These are phyloP conservation scores for Podaxis sp. DNA, from an alignment of 768 basidiomycete genomes.

Conservation along the genomic window DNA sequence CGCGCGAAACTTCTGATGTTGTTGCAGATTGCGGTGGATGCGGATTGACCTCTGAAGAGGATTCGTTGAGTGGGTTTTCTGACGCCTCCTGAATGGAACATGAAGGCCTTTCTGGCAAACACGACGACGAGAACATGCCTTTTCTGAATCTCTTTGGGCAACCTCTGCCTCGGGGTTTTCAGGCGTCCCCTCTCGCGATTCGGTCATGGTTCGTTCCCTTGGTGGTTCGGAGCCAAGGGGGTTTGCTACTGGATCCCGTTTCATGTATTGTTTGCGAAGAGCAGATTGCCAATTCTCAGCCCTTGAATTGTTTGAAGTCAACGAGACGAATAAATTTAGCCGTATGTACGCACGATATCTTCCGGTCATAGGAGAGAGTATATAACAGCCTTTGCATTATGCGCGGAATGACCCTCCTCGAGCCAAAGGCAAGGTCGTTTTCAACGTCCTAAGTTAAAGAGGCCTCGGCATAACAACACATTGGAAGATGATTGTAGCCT, in stretches of 20 bases:
- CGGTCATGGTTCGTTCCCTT: slow-evolving; percentile 16
- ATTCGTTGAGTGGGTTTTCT: slow-evolving; percentile 3
- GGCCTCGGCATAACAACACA: slow-evolving; percentile 16
- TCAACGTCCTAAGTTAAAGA: slow-evolving; percentile 64
- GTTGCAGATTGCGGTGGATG: neutral
- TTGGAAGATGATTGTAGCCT: slow-evolving; percentile 22
- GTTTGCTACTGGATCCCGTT: slow-evolving; percentile 68
- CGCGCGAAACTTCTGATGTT: slow-evolving; percentile 7
- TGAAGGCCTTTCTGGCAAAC: neutral
- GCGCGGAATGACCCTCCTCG: slow-evolving; percentile 61
- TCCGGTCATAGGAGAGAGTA: slow-evolving; percentile 77
- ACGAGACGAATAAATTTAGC: slow-evolving; percentile 11
- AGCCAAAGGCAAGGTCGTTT: slow-evolving; percentile 65
- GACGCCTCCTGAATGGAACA: neutral
- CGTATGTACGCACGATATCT: slow-evolving; percentile 59
- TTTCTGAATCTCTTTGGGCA: slow-evolving; percentile 9
- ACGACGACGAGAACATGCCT: neutral
- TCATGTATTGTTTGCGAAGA: slow-evolving; percentile 75
- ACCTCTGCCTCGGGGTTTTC: neutral
- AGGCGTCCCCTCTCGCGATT: slow-evolving; percentile 18
- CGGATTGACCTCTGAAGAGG: neutral
- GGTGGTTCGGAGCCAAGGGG: slow-evolving; percentile 66
- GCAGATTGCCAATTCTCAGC: slow-evolving; percentile 77
- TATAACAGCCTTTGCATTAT: slow-evolving; percentile 75
- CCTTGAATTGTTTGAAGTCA: slow-evolving; percentile 36